Evolutionary conservation across 2,329 filamentous ascomycete species (phyloP).

Genomic region (Hymenoscyphus repandus): DNA sequence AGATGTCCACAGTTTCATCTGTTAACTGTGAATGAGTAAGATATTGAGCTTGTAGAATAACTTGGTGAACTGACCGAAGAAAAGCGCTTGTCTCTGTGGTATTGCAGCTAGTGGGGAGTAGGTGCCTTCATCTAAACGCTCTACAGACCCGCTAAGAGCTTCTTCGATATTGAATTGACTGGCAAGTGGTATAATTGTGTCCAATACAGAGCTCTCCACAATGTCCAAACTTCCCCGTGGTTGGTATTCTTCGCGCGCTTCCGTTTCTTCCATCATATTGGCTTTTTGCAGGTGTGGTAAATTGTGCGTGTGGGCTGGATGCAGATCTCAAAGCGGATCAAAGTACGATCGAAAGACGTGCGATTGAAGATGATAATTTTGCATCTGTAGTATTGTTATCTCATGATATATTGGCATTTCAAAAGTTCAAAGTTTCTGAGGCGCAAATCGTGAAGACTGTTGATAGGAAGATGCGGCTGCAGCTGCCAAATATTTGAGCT

Average conservation of each 20-base stretch:
- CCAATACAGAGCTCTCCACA: slow-evolving; percentile 53
- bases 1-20: slow-evolving; percentile 71
- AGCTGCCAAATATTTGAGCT: neutral
- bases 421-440: no score
- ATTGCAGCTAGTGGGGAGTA: slow-evolving; percentile 48
- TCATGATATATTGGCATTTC: no score
- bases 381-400: no score
- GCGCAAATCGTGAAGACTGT: no score
- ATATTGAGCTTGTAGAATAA: slow-evolving; percentile 30
- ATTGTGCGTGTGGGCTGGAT: no score
- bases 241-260: slow-evolving; percentile 29
- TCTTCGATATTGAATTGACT: slow-evolving; percentile 51
- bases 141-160: slow-evolving; percentile 40
- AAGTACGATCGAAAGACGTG: no score
- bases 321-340: no score
- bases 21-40: slow-evolving; percentile 46
- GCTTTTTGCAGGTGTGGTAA: neutral
- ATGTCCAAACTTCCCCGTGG: slow-evolving; percentile 40
- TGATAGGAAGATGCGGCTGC: no score
- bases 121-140: slow-evolving; percentile 31
- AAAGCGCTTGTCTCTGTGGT: slow-evolving; percentile 57
- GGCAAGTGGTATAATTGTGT: slow-evolving; percentile 54
- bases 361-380: no score
- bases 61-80: slow-evolving; percentile 58
- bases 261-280: slow-evolving; percentile 27